phyloP scores from a whole-genome alignment of 768 basidiomycete species.

The Termitomyces eurrhizus region DNA sequence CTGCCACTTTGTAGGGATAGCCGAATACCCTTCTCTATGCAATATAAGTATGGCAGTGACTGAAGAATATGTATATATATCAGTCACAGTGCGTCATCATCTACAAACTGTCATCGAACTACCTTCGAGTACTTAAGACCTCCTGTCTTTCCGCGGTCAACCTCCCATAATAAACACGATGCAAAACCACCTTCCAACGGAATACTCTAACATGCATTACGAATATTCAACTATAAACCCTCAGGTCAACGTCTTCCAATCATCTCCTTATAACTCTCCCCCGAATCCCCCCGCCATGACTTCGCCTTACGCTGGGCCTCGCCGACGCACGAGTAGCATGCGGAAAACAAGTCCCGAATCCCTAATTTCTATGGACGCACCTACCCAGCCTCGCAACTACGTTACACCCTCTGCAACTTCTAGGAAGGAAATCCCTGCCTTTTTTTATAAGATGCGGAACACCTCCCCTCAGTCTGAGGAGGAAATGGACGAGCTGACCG shows the following conservation, averaged over 20 bases:
- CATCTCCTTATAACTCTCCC: conserved; percentile 10
- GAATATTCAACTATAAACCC: conserved; percentile 16
- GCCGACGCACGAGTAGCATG: conserved; percentile 13
- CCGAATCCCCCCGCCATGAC: conserved; percentile 2
- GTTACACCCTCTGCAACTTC: conserved; percentile 70
- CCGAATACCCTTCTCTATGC: not conserved
- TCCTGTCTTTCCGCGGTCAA: conserved; percentile 4
- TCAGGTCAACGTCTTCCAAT: conserved; percentile 14
- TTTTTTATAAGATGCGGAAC: conserved; percentile 55
- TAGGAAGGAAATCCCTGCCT: conserved; percentile 71
- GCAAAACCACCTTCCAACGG: conserved; percentile 20
- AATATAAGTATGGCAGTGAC: conserved; percentile 10
- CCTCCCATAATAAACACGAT: conserved; percentile 13
- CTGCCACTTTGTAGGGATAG: not conserved
- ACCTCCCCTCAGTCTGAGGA: conserved; percentile 40
- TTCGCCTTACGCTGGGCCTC: conserved; percentile 11
- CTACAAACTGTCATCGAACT: not conserved
- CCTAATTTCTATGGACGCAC: conserved; percentile 71
- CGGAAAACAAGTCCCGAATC: conserved; percentile 42
- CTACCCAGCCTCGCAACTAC: conserved; percentile 78
- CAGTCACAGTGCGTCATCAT: conserved; percentile 6
- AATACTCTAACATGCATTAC: conserved; percentile 17
- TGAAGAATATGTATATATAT: conserved; percentile 7
- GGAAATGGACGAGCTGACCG: conserved; percentile 49
- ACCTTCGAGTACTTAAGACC: conserved; percentile 1